Evolutionary conservation across 345 rosid species (phyloP).

Genomic region (Lumnitzera racemosa): DNA sequence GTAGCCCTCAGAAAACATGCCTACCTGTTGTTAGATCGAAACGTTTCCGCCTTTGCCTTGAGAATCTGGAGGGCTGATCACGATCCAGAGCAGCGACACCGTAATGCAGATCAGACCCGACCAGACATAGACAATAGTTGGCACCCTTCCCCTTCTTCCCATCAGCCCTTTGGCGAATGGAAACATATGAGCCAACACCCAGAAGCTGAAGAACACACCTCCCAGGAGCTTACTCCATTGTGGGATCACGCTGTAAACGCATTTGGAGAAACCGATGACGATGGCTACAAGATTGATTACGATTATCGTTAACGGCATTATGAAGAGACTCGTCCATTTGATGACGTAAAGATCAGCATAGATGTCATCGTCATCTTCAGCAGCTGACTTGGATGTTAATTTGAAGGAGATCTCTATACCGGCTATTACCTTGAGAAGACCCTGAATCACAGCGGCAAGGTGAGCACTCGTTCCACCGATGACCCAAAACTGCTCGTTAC

Average conservation of each 20-base stretch:
- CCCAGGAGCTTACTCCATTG: conserved; percentile 86
- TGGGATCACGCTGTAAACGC: conserved; percentile 73
- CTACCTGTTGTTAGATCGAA: conserved; percentile 25
- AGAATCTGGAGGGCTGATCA: conserved; percentile 56
- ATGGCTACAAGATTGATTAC: conserved; percentile 57
- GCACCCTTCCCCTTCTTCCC: conserved; percentile 84
- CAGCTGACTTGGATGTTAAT: conserved; percentile 55
- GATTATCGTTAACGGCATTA: conserved; percentile 77
- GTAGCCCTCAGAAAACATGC: no score
- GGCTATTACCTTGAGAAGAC: conserved; percentile 68
- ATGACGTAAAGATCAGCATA: conserved; percentile 76
- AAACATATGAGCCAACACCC: conserved; percentile 88
- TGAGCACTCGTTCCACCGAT: conserved; percentile 95
- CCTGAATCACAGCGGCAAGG: conserved; percentile 76
- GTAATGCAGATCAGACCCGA: conserved; percentile 67
- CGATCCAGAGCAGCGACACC: conserved; percentile 65
- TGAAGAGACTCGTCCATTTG: conserved; percentile 83
- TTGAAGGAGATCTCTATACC: conserved; percentile 88
- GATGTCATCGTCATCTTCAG: conserved; percentile 65
- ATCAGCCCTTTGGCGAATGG: conserved; percentile 77
- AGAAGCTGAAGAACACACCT: conserved; percentile 74
- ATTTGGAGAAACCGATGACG: conserved; percentile 63
- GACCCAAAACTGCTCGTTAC: conserved; percentile 91
- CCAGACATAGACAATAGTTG: conserved; percentile 81
- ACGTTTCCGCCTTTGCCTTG: conserved; percentile 18